phyloP scores from a whole-genome alignment of 2,329 filamentous ascomycete species.

The Xylariaceae sp. region DNA sequence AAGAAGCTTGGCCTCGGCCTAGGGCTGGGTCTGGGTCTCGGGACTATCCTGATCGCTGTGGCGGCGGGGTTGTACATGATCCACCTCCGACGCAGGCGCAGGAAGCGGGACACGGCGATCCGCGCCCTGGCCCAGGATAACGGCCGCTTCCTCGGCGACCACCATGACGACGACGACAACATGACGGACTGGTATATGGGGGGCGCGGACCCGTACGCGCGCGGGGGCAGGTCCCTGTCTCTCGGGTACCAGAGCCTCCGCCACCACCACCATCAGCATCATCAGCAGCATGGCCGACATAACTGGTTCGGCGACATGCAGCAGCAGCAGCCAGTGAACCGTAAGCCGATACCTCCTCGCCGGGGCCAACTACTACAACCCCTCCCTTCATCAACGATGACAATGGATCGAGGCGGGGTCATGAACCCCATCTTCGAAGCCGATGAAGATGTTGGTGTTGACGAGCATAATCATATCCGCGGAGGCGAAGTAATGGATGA shows the following conservation, averaged over 20 bases:
- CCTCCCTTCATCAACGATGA: too few species aligned
- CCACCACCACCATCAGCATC: constrained; percentile 25
- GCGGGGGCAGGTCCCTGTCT: constrained; percentile 37
- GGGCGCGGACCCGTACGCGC: constrained; percentile 38
- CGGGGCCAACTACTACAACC: constrained; percentile 35
- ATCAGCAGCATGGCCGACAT: constrained; percentile 21
- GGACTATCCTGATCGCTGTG: constrained; percentile 46
- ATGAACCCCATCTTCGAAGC: constrained; percentile 57
- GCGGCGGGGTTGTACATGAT: constrained; percentile 43
- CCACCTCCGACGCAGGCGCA: constrained; percentile 37
- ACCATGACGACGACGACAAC: constrained; percentile 31
- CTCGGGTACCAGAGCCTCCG: constrained; percentile 48
- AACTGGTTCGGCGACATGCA: constrained; percentile 25
- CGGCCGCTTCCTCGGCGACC: constrained; percentile 37
- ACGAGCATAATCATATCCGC: constrained; percentile 33
- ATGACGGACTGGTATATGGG: constrained; percentile 41
- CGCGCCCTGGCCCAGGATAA: constrained; percentile 46
- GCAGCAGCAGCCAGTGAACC: constrained; percentile 17
- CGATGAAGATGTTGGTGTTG: constrained; percentile 43
- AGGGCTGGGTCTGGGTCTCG: constrained; percentile 61
- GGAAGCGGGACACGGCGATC: constrained; percentile 40
- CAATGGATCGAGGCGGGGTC: too few species aligned
- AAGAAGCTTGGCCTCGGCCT: constrained; percentile 54
- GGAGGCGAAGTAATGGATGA: constrained; percentile 25
- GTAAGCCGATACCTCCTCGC: constrained; percentile 26